phyloP scores from a whole-genome alignment of 257 asterid genomes.

The Solanum peruvianum region DNA sequence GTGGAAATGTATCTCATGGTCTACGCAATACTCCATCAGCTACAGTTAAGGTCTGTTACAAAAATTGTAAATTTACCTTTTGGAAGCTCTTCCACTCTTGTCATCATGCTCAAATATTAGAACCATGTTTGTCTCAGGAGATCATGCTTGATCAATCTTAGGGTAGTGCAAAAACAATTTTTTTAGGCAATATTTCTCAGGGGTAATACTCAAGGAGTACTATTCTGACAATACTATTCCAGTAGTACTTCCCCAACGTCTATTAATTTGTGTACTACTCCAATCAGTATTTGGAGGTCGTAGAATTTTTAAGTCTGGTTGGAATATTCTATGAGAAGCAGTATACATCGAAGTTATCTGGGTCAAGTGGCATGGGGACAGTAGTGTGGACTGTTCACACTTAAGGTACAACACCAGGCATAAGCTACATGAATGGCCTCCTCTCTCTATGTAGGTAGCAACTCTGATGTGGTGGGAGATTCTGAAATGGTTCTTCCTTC shows the following conservation, averaged over 20 bases:
- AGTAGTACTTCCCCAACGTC: not conserved
- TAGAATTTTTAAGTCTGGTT: not conserved
- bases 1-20: slow-evolving; percentile 82
- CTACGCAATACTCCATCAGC: slow-evolving; percentile 79
- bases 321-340: not conserved
- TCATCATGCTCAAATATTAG: not conserved
- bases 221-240: not conserved
- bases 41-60: slow-evolving; percentile 49
- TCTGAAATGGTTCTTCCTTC: not conserved
- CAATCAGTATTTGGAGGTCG: not conserved
- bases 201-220: not conserved
- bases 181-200: not conserved
- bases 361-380: not conserved
- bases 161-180: not conserved
- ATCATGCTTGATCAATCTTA: not conserved
- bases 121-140: not conserved
- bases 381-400: not conserved
- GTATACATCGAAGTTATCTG: not conserved
- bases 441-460: not conserved
- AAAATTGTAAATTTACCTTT: not conserved
- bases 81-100: not conserved
- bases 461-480: not conserved
- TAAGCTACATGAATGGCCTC: not conserved
- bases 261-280: not conserved
- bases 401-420: not conserved